phyloP scores from a whole-genome alignment of 1,284 basidiomycete genomes.

The Erythrobasidium hasegawianum region DNA sequence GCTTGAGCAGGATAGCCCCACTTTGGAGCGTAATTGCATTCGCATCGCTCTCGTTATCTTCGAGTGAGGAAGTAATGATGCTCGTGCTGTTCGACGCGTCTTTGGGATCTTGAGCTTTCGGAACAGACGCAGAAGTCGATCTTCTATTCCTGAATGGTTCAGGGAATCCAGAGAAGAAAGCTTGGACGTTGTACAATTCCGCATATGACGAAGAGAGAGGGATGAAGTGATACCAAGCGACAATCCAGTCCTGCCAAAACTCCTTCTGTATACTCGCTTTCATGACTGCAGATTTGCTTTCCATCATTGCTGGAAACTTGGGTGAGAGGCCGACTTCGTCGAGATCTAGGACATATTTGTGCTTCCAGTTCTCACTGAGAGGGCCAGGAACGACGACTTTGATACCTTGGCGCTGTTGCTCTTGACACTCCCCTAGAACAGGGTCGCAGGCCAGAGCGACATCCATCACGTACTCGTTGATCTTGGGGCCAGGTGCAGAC shows the following conservation, averaged over 20 bases:
- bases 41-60: constrained; percentile 60
- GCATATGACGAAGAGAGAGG: constrained; percentile 77
- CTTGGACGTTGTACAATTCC: constrained; percentile 86
- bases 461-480: constrained; percentile 83
- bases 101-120: constrained; percentile 1
- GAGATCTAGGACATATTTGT: constrained; percentile 85
- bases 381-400: constrained; percentile 57
- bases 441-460: constrained; percentile 62
- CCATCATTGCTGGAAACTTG: constrained; percentile 77
- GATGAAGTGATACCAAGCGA: constrained; percentile 76
- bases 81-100: background rate
- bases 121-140: constrained; percentile 32
- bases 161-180: constrained; percentile 73
- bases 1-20: constrained; percentile 52
- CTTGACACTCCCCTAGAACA: constrained; percentile 70
- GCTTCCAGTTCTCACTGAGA: constrained; percentile 80
- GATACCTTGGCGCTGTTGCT: constrained; percentile 49
- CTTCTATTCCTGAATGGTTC: constrained; percentile 35
- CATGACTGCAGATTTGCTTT: constrained; percentile 77
- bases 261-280: constrained; percentile 87
- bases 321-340: constrained; percentile 95
- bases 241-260: constrained; percentile 60
- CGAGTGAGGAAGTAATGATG: background rate
- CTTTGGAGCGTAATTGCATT: constrained; percentile 42
- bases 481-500: constrained; percentile 53